A percentile compares a stretch with the other conserved stretches of the same genome.
Conservation (phyloP, 1,139 yeast genomes). For the Kurtzmaniella quercitrusa region DNA sequence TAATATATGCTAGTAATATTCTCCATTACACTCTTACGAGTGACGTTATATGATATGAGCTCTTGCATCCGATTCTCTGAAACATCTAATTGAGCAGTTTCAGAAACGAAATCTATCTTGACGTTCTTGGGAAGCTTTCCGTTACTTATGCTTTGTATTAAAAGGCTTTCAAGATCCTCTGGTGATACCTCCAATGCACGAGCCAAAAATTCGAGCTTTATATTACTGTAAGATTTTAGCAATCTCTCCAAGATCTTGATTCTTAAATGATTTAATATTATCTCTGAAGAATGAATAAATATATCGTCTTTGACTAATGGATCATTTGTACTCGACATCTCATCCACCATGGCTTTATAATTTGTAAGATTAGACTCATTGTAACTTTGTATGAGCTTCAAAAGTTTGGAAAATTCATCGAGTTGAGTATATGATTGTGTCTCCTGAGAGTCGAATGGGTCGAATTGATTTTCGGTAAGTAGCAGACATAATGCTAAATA, state of each 20-base stretch:
- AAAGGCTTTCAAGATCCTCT: conserved; percentile 33
- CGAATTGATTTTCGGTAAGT: conserved; percentile 59
- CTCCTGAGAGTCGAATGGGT: conserved; percentile 64
- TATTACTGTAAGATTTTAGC: conserved; percentile 25
- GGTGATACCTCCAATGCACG: conserved; percentile 18
- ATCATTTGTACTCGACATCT: conserved; percentile 17
- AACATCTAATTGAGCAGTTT: conserved; percentile 17
- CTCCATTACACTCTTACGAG: not conserved
- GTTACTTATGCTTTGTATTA: conserved; percentile 37
- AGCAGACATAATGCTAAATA: conserved; percentile 63
- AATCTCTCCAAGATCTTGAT: conserved; percentile 26
- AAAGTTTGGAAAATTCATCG: conserved; percentile 29
- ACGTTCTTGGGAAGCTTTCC: conserved; percentile 38
- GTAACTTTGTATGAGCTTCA: conserved; percentile 28
- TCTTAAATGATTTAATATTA: conserved; percentile 29
- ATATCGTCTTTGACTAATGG: conserved; percentile 28
- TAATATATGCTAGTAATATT: not conserved
- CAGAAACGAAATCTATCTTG: conserved; percentile 42
- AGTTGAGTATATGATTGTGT: conserved; percentile 44
- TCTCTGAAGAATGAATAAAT: conserved; percentile 22
- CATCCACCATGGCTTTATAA: conserved; percentile 15
- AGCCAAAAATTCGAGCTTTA: conserved; percentile 25
- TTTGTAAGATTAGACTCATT: conserved; percentile 25
- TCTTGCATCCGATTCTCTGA: not conserved
- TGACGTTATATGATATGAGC: not conserved